phyloP scores from a whole-genome alignment of 2,329 filamentous ascomycete species.

The Verruconis gallopava region DNA sequence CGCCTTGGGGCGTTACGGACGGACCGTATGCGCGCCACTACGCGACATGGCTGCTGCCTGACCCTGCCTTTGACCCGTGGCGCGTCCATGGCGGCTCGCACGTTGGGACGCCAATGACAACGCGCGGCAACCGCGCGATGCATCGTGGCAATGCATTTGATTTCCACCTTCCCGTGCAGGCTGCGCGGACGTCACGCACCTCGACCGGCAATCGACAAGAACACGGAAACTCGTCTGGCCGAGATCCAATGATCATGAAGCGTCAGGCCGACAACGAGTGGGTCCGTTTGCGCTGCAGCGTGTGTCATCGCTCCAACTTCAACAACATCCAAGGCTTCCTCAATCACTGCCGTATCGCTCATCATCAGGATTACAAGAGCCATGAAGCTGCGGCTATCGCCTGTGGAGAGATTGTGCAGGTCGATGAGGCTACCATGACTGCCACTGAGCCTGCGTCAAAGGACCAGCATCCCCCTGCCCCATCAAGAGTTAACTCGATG shows the following conservation, averaged over 20 bases:
- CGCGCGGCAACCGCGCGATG: conserved; percentile 55
- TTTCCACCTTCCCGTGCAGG: conserved; percentile 31
- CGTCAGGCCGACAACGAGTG: conserved; percentile 53
- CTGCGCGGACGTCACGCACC: conserved; percentile 41
- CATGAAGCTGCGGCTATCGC: conserved; percentile 87
- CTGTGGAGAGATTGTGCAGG: conserved; percentile 44
- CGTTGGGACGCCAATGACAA: conserved; percentile 16
- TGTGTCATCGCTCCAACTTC: conserved; percentile 83
- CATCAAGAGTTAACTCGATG: background rate
- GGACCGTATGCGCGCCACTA: conserved; percentile 93
- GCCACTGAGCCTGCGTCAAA: conserved; percentile 14
- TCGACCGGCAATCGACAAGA: conserved; percentile 40
- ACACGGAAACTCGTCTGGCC: background rate
- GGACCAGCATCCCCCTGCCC: background rate
- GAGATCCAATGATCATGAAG: conserved; percentile 9
- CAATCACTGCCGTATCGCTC: conserved; percentile 95
- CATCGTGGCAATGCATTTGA: conserved; percentile 65
- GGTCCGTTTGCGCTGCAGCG: conserved; percentile 78
- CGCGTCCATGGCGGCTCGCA: conserved; percentile 25
- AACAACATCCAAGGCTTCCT: conserved; percentile 98
- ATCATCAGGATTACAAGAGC: conserved; percentile 85
- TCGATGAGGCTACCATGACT: conserved; percentile 1
- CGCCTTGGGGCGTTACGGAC: conserved; percentile 81
- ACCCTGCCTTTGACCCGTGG: conserved; percentile 61
- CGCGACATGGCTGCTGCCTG: conserved; percentile 85